Evolutionary conservation across 2,329 filamentous ascomycete genomes (phyloP).

Genomic region (Colletotrichum costaricense): DNA sequence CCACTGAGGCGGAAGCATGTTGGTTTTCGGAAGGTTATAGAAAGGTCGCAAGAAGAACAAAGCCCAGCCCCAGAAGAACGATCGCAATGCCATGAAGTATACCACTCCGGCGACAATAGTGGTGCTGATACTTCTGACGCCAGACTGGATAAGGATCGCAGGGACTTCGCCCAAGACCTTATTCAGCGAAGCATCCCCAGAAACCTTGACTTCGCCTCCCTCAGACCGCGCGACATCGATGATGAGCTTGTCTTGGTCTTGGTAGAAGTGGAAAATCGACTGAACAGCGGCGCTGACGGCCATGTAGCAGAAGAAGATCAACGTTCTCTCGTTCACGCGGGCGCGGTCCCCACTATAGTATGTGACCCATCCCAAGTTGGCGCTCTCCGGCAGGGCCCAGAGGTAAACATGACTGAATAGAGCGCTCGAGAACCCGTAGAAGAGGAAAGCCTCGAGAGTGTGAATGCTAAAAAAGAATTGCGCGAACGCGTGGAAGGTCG

Average conservation of each 20-base stretch:
- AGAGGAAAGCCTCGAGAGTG: constrained; percentile 76
- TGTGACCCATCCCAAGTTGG: constrained; percentile 79
- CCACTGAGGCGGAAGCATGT: constrained; percentile 68
- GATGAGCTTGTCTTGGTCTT: constrained; percentile 77
- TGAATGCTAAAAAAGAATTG: constrained; percentile 68
- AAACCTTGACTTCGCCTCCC: constrained; percentile 28
- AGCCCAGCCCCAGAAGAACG: constrained; percentile 74
- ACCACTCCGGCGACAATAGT: constrained; percentile 61
- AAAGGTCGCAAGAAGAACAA: constrained; percentile 78
- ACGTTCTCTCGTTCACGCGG: constrained; percentile 84
- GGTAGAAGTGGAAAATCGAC: constrained; percentile 74
- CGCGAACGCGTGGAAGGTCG: constrained; percentile 72
- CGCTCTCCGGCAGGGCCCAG: constrained; percentile 70
- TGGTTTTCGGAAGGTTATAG: constrained; percentile 80
- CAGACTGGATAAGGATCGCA: constrained; percentile 48
- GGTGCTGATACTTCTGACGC: constrained; percentile 54
- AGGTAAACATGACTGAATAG: constrained; percentile 86
- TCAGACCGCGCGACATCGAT: constrained; percentile 52
- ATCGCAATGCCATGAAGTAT: constrained; percentile 73
- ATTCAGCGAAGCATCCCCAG: constrained; percentile 40
- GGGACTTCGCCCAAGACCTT: constrained; percentile 53
- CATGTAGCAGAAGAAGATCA: constrained; percentile 82
- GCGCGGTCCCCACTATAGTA: constrained; percentile 77
- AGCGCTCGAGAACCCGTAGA: constrained; percentile 82
- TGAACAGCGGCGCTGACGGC: constrained; percentile 77